Base-by-base conservation (phyloP, 140 eudicot genomes). In the Cichorium intybus region DNA sequence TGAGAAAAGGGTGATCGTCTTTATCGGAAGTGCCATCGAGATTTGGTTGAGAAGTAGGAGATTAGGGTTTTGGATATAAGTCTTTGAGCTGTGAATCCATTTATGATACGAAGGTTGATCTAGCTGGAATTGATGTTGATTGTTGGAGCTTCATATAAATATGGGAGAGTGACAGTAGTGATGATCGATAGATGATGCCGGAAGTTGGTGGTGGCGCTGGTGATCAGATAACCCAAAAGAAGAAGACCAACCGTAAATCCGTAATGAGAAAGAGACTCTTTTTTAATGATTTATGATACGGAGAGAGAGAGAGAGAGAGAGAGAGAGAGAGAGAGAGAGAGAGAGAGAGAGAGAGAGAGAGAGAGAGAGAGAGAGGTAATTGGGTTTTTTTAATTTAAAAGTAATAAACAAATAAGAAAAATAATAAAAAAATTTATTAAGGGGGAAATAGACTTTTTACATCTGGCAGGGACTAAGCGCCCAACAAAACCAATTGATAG, bases 1-100 rank as follows among this genome's bases (percentile, higher is more conserved):
- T 80, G 56, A 91, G 87, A 52, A 91, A 91, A 21, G 97, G 96
- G 28, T 55, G 72, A 52, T 80, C 65, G 27, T 85, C 96, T 18
- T 75, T 50, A 55, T 56, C 35, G 68, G 73, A 45, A 49, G 22
- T 1, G 10, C 41, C 69, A 0, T 73, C 39, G 33, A 22, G 56
- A 27, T 59, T 22, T 47, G 73, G 41, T 47, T 75, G 77, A 37
- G 77, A 69, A 24, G 63, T 64, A 18, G 35, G 62, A 15, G 66
- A 28, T 65, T 73, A 37, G 55, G 82, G 64, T 24, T 79, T 64
- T 47, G 68, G n/a, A 22, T 80, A 69, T 26, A 83, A 66, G 78
- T 71, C 65, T 75, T 87, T 77, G 43, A 87, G 97, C 64, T 84
- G 86, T 15, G 87, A 29, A 14, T 70, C 81, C 81, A 76, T 76